Base-by-base conservation (phyloP, 192 early-diverging fungal genomes). In the Entomortierella parvispora region DNA sequence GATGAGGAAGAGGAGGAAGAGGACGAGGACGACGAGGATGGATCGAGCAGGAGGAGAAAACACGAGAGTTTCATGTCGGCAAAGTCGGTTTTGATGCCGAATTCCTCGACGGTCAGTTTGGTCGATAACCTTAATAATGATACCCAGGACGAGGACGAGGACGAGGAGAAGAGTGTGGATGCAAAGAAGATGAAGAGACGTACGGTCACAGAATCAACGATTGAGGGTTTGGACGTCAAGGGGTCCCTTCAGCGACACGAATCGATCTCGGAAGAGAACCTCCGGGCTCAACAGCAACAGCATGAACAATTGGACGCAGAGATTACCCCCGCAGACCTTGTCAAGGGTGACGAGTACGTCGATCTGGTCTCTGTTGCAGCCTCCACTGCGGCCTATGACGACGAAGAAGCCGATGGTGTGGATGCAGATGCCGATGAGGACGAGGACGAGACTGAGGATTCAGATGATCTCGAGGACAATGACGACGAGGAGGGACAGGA, bases 401-500 rank as follows among this genome's bases (percentile, higher is more conserved):
- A 5, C 7, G 7, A 40, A 12, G 37, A 40, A 9, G 59, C 55
- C 26, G 58, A 62, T 17, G 72, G 62, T 0, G 52, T 43, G 28
- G 63, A 66, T 1, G 42, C 26, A 20, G 52, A 77, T 25, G n/a
- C n/a, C n/a, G 74, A 59, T 7, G 74, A 56, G 15, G 66, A 68
- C 40, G 74, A 77, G 42, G 65, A 77, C 31, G 65, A 68, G 61
- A 77, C 53, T 25, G 74, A 77, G 60, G 53, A 57, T 22, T 68
- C 74, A 4, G 74, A 77, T 1, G 74, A 77, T 59, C 48, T 77
- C 25, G 74, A 77, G 34, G 74, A 77, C 31, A 58, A 68, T 33
- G 74, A 68, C 47, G 74, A 77, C 53, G 74, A 77, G 34, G 74
- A 77, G 46, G 66, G 74, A 37, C 74, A 77, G 53, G 74, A 77